Evolutionary conservation across 495 filamentous ascomycete genomes (phyloP).

Genomic region (Darksidea phi): DNA sequence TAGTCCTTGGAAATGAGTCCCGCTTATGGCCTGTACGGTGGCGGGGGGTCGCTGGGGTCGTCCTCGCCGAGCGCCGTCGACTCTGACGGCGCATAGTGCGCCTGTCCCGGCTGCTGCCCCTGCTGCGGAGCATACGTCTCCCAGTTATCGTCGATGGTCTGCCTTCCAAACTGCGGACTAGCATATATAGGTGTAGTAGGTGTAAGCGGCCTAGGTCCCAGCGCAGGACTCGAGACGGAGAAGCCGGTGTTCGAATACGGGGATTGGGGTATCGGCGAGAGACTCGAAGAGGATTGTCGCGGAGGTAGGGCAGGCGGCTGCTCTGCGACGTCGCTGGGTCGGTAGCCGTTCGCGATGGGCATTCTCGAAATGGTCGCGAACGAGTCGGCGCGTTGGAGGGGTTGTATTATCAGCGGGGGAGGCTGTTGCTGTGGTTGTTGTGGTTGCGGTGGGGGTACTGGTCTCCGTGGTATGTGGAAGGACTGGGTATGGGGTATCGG

Average conservation of each 20-base stretch:
- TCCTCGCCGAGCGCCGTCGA: constrained; percentile 1
- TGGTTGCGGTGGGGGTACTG: neutral
- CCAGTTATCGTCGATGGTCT: constrained; percentile 25
- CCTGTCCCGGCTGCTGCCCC: neutral
- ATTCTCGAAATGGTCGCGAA: constrained; percentile 26
- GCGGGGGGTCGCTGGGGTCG: constrained; percentile 23
- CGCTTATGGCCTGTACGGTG: constrained; percentile 24
- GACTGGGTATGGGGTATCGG: neutral
- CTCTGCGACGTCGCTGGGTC: neutral
- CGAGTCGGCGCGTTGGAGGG: constrained; percentile 18
- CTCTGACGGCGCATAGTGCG: neutral
- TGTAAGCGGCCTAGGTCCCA: neutral
- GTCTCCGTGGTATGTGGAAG: neutral
- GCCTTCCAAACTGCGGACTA: neutral
- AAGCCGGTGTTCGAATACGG: constrained; percentile 23
- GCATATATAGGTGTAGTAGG: neutral
- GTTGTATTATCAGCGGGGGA: constrained; percentile 10
- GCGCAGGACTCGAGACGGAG: constrained; percentile 8
- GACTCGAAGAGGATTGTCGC: neutral
- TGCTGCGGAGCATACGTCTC: constrained; percentile 16
- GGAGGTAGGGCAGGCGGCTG: constrained; percentile 3
- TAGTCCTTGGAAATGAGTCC: neutral
- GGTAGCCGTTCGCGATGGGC: constrained; percentile 27
- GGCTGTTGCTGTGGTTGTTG: neutral
- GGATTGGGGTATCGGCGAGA: neutral